phyloP scores from a whole-genome alignment of 352 stramenopile species.

The Phytophthora cryptogea region DNA sequence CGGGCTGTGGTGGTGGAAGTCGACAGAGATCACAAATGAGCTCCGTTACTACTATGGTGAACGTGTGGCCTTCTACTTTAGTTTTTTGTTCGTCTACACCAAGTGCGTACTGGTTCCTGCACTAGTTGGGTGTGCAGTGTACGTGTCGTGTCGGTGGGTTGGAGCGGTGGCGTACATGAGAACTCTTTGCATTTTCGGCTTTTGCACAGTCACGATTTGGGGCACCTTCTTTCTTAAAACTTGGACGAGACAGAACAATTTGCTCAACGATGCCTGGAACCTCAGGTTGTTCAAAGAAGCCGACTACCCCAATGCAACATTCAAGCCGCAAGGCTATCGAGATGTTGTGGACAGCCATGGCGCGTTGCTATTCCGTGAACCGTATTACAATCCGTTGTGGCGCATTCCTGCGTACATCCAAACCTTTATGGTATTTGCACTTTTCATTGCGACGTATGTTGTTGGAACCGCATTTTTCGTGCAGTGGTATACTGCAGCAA shows the following conservation, averaged over 20 bases:
- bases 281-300: constrained; percentile 86
- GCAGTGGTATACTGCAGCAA: constrained; percentile 86
- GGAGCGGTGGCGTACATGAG: constrained; percentile 81
- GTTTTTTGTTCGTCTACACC: constrained; percentile 86
- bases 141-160: constrained; percentile 73
- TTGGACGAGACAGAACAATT: constrained; percentile 79
- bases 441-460: constrained; percentile 84
- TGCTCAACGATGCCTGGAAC: constrained; percentile 86
- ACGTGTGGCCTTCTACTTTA: constrained; percentile 86
- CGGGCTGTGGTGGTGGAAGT: constrained; percentile 74
- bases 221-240: constrained; percentile 78
- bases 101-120: constrained; percentile 76
- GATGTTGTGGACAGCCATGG: constrained; percentile 80
- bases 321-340: constrained; percentile 73
- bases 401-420: constrained; percentile 83
- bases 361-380: constrained; percentile 74
- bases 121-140: constrained; percentile 59
- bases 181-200: constrained; percentile 78
- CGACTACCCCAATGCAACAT: constrained; percentile 82
- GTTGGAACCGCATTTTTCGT: constrained; percentile 86
- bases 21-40: constrained; percentile 85
- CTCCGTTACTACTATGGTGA: constrained; percentile 86
- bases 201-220: constrained; percentile 76
- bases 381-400: constrained; percentile 81
- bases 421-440: constrained; percentile 76